phyloP scores from a whole-genome alignment of 805 yeast genomes.

The Pichia exigua region DNA sequence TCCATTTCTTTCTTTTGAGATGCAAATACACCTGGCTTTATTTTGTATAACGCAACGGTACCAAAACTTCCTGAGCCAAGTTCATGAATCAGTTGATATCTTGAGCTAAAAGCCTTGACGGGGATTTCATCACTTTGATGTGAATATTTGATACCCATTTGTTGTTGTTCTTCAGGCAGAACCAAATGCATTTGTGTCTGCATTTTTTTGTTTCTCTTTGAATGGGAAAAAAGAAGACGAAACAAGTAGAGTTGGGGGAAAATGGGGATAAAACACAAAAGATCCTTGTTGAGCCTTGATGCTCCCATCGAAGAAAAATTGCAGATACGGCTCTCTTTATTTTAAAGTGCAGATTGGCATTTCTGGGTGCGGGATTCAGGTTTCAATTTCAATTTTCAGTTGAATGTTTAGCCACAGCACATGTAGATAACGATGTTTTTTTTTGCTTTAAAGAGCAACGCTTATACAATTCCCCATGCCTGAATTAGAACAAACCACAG shows the following conservation, averaged over 20 bases:
- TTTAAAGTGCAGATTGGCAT: no score
- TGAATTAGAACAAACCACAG: neutral
- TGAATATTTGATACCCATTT: neutral
- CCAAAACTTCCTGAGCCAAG: conserved; percentile 79
- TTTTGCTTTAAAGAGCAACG: neutral
- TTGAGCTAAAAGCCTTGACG: conserved; percentile 31
- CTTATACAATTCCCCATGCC: neutral
- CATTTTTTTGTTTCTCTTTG: neutral
- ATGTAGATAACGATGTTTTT: no score
- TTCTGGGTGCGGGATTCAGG: neutral
- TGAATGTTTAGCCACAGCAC: neutral
- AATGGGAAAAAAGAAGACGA: no score
- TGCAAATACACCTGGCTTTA: conserved; percentile 19
- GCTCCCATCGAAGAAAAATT: neutral
- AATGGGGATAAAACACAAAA: neutral
- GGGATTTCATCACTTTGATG: conserved; percentile 23
- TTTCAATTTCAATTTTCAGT: neutral
- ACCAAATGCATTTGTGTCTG: neutral
- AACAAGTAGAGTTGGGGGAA: neutral
- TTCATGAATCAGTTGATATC: conserved; percentile 44
- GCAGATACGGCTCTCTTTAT: neutral
- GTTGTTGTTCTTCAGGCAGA: neutral
- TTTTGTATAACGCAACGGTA: conserved; percentile 55
- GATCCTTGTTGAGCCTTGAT: neutral
- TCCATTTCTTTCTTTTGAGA: conserved; percentile 17